These are phyloP conservation scores for Nicotiana sylvestris DNA, from an alignment of 257 asterid genomes.

Conservation along the genomic window DNA sequence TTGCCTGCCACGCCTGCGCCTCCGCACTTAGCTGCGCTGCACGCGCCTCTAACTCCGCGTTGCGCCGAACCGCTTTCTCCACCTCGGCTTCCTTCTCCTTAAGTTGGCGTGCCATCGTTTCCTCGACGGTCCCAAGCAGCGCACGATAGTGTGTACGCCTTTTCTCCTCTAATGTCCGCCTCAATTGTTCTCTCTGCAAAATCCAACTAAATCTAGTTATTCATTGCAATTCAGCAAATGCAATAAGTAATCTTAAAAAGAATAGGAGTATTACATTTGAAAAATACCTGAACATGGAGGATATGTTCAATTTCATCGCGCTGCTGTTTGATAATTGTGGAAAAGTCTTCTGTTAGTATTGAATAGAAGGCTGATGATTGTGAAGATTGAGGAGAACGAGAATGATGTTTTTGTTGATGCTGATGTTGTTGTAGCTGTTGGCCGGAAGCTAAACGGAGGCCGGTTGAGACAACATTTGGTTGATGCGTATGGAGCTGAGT, in stretches of 20 bases:
- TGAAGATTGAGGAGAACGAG: constrained; percentile 37
- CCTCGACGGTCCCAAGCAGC: constrained; percentile 33
- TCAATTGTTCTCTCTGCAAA: constrained; percentile 30
- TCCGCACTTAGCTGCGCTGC: constrained; percentile 36
- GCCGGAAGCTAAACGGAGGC: constrained; percentile 40
- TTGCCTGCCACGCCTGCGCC: constrained; percentile 40
- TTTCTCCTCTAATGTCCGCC: constrained; percentile 34
- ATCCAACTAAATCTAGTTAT: background rate
- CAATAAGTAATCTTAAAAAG: too few relatives aligned
- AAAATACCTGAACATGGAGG: constrained; percentile 17
- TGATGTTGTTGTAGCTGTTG: constrained; percentile 20
- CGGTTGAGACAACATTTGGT: constrained; percentile 35
- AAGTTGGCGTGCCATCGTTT: constrained; percentile 26
- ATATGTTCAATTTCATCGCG: constrained; percentile 31
- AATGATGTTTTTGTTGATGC: constrained; percentile 11
- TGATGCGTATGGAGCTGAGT: constrained; percentile 23
- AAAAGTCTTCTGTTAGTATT: constrained; percentile 28
- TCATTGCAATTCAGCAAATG: background rate
- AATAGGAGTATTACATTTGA: background rate
- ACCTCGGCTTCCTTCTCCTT: constrained; percentile 39
- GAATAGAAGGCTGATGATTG: constrained; percentile 30
- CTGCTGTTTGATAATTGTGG: constrained; percentile 33
- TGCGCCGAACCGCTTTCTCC: constrained; percentile 32
- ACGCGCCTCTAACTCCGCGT: constrained; percentile 34
- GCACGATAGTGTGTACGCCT: constrained; percentile 30